These are phyloP conservation scores for Boletus sp. DNA, from an alignment of 1,284 basidiomycete species.

Conservation along the genomic window DNA sequence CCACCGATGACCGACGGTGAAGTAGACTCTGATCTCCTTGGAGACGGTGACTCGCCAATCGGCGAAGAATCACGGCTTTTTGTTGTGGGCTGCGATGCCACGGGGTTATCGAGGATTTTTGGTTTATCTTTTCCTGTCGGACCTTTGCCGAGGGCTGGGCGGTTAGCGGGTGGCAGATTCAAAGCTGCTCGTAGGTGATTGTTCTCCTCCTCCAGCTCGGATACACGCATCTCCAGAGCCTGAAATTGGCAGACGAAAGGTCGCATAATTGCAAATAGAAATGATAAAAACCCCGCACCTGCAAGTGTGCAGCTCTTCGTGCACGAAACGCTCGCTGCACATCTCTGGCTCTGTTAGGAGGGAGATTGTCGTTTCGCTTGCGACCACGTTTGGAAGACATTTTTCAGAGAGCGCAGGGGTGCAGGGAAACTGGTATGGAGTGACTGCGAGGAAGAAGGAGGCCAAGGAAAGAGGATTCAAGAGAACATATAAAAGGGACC, in stretches of 20 bases:
- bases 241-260: constrained; percentile 39
- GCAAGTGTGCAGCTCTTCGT: constrained; percentile 83
- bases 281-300: constrained; percentile 48
- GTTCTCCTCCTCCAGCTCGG: constrained; percentile 85
- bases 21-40: constrained; percentile 35
- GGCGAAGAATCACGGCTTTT: constrained; percentile 38
- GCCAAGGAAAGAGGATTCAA: constrained; percentile 32
- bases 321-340: constrained; percentile 92
- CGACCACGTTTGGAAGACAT: constrained; percentile 87
- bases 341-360: constrained; percentile 87
- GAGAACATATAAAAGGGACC: constrained; percentile 41
- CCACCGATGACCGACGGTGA: constrained; percentile 34
- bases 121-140: constrained; percentile 81
- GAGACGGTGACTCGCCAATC: constrained; percentile 47
- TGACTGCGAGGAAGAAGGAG: constrained; percentile 30
- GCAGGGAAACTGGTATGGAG: constrained; percentile 20
- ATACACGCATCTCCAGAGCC: constrained; percentile 79
- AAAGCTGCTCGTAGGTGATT: constrained; percentile 70
- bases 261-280: constrained; percentile 39
- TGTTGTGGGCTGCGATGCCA: constrained; percentile 31
- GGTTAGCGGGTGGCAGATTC: constrained; percentile 69
- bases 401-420: constrained; percentile 12
- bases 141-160: constrained; percentile 70
- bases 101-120: constrained; percentile 39
- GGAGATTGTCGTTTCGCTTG: constrained; percentile 88